Percentiles rank a stretch among this genome's conserved stretches.
These are phyloP conservation scores for Chlorella sorokiniana DNA, from an alignment of 139 green algal species.

Conservation along the genomic window DNA sequence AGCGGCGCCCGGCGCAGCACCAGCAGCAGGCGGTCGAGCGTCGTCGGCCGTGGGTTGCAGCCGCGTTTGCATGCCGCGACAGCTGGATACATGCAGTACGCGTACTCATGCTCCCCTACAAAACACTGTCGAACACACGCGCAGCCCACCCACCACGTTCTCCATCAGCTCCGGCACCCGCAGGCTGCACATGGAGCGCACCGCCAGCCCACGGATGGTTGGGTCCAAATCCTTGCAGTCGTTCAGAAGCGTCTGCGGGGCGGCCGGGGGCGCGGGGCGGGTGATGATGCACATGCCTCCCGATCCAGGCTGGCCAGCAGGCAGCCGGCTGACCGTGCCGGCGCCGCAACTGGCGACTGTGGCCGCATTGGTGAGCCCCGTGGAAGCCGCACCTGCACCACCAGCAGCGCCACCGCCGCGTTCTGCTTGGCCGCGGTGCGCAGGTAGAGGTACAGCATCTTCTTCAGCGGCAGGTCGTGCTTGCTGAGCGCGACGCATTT, in stretches of 20 bases:
- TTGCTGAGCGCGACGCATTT: conserved; percentile 51
- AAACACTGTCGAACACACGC: background rate
- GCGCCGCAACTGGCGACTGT: background rate
- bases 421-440: conserved; percentile 79
- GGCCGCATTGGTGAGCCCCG: background rate
- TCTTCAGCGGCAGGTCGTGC: conserved; percentile 73
- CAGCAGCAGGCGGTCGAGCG: no score
- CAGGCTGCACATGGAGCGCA: conserved; percentile 90
- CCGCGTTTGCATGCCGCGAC: no score
- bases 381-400: conserved; percentile 34
- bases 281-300: no score
- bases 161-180: conserved; percentile 93
- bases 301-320: no score
- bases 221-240: conserved; percentile 84
- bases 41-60: no score
- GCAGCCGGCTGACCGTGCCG: no score
- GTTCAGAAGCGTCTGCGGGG: conserved; percentile 45
- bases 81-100: background rate
- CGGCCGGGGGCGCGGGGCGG: no score
- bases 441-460: conserved; percentile 98
- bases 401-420: conserved; percentile 38
- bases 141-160: conserved; percentile 76
- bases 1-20: no score
- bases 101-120: background rate
- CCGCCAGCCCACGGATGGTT: conserved; percentile 90